Conservation (phyloP, 2,329 filamentous ascomycete genomes). For the Alternaria conjuncta region DNA sequence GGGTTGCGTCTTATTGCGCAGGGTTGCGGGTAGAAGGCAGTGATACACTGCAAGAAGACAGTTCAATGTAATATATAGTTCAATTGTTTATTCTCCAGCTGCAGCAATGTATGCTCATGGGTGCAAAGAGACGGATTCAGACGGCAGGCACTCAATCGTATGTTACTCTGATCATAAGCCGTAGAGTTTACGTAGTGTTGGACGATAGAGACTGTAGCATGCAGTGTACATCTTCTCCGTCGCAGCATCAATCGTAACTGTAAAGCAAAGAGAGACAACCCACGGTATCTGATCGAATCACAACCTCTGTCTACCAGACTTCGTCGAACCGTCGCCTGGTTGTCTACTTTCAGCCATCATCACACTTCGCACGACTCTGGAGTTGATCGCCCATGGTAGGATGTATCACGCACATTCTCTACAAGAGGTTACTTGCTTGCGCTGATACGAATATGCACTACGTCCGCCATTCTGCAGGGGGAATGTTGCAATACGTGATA, state of each 20-base stretch:
- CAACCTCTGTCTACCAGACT: background rate
- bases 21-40: background rate
- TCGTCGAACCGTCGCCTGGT: background rate
- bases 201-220: background rate
- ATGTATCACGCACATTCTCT: background rate
- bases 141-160: background rate
- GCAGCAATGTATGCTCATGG: background rate
- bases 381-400: background rate
- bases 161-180: background rate
- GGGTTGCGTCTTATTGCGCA: background rate
- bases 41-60: background rate
- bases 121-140: background rate
- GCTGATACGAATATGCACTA: background rate
- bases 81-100: background rate
- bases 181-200: background rate
- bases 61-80: background rate
- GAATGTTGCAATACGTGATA: background rate
- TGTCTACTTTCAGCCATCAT: background rate
- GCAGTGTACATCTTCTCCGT: background rate
- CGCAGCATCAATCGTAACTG: background rate
- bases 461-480: background rate
- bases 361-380: background rate
- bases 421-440: background rate
- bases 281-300: background rate
- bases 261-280: background rate